Evolutionary conservation across 73 alveolate genomes (phyloP), one percentile per base, ranked within the genome.

Genomic region (Paramecium caudatum): DNA sequence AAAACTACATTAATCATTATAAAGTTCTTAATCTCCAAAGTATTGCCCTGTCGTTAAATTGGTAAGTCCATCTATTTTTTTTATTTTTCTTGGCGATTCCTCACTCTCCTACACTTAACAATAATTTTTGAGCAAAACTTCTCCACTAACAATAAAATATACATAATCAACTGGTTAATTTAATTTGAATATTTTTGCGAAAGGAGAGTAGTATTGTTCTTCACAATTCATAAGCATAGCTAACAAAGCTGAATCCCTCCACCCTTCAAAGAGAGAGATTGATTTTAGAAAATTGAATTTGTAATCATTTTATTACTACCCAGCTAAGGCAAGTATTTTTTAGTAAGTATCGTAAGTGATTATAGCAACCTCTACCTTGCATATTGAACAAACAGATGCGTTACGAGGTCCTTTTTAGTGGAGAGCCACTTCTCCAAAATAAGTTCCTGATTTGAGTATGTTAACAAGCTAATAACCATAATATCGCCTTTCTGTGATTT

Each of bases 11-110:
- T 37, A 30, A 5, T 74, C 39, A 39, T 74, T 21, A 43, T 41
- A 74, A 41, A 74, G 19, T 45, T 74, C 88, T 25, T 21, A 15
- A 23, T 74, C 88, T 36, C 88, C 88, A 39, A 74, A 74, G 43
- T 74, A 45, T 45, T 74, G 15, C 10, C 43, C 43, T 17, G 21
- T 45, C 36, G 88, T 74, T 36, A 74, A 41, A 19, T 37, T 23
- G 21, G 88, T 27, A 13, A 74, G 19, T 27, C 68, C 39, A 10
- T 27, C 65, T 17, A 74, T 45, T 45, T 74, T 41, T 21, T 74
- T 74, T 4, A 27, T 17, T 74, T 37, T 36, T 0, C 21, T 74
- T 41, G 16, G 36, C 16, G 12, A 27, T 13, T 27, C 47, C 6
- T 47, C 65, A 39, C 6, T n/a, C 32, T 74, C 88, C 7, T 37